Base-by-base conservation (phyloP, 176 grass and related monocot species). In the Raddia guianensis region DNA sequence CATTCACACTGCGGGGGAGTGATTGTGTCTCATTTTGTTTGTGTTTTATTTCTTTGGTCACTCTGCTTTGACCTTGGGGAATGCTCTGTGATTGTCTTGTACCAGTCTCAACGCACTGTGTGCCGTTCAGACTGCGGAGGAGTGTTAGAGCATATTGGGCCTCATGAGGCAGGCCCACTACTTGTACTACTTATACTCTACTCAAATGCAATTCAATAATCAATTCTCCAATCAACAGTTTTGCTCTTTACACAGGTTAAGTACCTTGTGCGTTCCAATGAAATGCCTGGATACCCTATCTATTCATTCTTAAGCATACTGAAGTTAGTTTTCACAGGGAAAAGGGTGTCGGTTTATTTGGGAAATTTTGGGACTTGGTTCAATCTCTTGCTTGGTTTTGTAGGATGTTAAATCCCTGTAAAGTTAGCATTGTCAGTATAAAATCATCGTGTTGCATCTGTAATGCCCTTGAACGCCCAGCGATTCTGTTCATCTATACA, bases 191-290 rank as follows among this genome's bases (percentile, higher is more conserved):
- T 27, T 27, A 27, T 27, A 27, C 27, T 27, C 27, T 27, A 27
- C 27, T 27, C 27, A 27, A 27, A 27, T 27, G 27, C 27, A 27
- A 27, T 27, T 27, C 27, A 27, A 27, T 27, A 27, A 27, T 27
- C 27, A 27, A 27, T 27, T 27, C 27, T 27, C 27, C 27, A 27
- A 27, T 27, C 27, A 27, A 27, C 27, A 63, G 27, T 33, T 70
- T 45, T 64, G 20, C 16, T 82, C 35, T 63, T 68, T 48, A 47
- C 34, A 45, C 34, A 45, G 75, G 20, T 57, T 10, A 73, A 61
- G 56, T 73, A n/a, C 51, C 16, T 10, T 75, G 51, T 57, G 51
- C 6, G 4, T 63, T 51, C 44, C 6, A 1, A 49, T 47, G 19
- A 79, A 70, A 32, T 56, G 43, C 12, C 8, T 66, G 21, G 43